Evolutionary conservation across 2,329 filamentous ascomycete species (phyloP).

Genomic region (Lachnellula occidentalis): DNA sequence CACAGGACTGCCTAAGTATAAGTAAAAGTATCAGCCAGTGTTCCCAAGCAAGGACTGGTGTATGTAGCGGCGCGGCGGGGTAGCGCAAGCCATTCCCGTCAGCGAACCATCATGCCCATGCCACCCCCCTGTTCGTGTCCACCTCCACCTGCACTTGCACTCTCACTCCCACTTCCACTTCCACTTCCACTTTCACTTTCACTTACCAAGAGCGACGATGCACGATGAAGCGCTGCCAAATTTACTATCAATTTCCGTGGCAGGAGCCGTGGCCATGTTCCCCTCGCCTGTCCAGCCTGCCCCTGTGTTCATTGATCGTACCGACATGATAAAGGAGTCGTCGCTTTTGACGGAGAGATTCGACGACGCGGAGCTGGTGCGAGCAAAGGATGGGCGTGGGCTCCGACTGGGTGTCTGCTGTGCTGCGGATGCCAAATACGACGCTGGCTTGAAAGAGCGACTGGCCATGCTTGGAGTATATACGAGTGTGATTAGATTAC

Average conservation of each 20-base stretch:
- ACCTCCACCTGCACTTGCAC: neutral
- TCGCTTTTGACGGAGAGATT: slow-evolving; percentile 15
- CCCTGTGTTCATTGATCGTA: slow-evolving; percentile 10
- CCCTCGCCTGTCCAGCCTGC: neutral
- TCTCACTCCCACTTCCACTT: slow-evolving; percentile 1
- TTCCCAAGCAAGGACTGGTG: slow-evolving; percentile 1
- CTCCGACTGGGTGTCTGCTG: slow-evolving; percentile 34
- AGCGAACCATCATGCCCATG: slow-evolving; percentile 2
- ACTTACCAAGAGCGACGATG: slow-evolving; percentile 15
- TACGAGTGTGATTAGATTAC: neutral
- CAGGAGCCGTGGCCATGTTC: slow-evolving; percentile 1
- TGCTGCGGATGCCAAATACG: slow-evolving; percentile 30
- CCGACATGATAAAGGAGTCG: slow-evolving; percentile 15
- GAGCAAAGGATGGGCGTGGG: slow-evolving; percentile 40
- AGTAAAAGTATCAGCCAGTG: neutral
- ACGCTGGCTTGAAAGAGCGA: slow-evolving; percentile 45
- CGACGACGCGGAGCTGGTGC: slow-evolving; percentile 38
- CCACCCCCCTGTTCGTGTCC: neutral
- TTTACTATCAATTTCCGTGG: slow-evolving; percentile 7
- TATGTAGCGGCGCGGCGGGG: slow-evolving; percentile 17
- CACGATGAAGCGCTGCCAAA: slow-evolving; percentile 3
- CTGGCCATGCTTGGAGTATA: slow-evolving; percentile 40
- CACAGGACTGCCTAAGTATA: slow-evolving; percentile 6
- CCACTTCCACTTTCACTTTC: neutral
- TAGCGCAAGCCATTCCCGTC: slow-evolving; percentile 16